Conservation (phyloP, 2,329 filamentous ascomycete species). For the Paracamarosporium sp. region DNA sequence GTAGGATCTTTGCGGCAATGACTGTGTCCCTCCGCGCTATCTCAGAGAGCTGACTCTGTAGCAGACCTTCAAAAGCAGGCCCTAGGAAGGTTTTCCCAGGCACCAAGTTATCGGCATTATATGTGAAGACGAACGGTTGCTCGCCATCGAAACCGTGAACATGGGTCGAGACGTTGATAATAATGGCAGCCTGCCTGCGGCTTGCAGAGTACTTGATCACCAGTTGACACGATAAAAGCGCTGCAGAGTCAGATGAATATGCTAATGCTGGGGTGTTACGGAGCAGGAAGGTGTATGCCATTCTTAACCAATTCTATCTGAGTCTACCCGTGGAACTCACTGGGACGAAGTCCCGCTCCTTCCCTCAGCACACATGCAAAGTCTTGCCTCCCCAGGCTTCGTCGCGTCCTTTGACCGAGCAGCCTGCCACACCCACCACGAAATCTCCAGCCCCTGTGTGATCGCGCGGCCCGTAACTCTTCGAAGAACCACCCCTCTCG, state of each 20-base stretch:
- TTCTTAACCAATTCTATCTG: not conserved
- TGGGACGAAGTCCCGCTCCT: too few relatives aligned
- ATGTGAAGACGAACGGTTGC: not conserved
- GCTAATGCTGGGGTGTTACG: not conserved
- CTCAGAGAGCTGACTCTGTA: not conserved
- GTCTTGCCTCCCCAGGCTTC: not conserved
- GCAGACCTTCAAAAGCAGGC: not conserved
- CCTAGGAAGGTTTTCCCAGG: not conserved
- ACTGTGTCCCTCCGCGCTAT: not conserved
- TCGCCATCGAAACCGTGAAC: not conserved
- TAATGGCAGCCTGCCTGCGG: not conserved
- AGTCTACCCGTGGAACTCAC: too few relatives aligned
- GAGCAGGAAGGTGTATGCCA: not conserved
- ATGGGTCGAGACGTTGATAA: not conserved
- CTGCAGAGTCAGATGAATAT: not conserved
- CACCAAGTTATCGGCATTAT: not conserved
- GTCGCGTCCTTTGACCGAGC: too few relatives aligned
- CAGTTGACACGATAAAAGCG: not conserved
- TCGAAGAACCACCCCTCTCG: too few relatives aligned
- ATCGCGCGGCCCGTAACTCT: too few relatives aligned
- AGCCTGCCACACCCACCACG: too few relatives aligned
- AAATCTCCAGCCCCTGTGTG: too few relatives aligned
- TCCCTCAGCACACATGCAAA: too few relatives aligned
- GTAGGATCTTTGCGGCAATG: not conserved
- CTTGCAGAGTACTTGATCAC: not conserved